Conservation (phyloP, 768 basidiomycete species). For the Ramaria rubella region DNA sequence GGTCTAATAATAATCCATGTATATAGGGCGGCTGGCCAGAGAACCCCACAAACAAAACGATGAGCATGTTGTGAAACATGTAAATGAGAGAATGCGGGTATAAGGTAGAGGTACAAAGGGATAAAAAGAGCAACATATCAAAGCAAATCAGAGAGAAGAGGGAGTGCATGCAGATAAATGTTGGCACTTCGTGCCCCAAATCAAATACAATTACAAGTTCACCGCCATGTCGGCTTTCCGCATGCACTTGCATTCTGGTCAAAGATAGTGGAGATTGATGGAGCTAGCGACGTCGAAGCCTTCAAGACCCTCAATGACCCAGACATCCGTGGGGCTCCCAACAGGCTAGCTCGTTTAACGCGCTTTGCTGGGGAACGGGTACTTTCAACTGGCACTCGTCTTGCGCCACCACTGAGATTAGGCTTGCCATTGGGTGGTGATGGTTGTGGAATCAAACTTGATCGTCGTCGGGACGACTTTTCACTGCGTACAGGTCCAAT, state of each 20-base stretch:
- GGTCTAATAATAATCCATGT: no score
- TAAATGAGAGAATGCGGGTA: neutral
- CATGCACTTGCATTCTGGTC: conserved; percentile 3
- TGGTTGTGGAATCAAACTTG: conserved; percentile 74
- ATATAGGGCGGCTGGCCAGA: neutral
- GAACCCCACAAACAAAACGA: neutral
- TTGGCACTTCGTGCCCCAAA: neutral
- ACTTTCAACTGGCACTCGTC: conserved; percentile 6
- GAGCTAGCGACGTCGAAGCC: neutral
- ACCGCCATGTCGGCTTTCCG: conserved; percentile 8
- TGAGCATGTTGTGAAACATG: neutral
- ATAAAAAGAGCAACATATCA: neutral
- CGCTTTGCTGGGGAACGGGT: conserved; percentile 13
- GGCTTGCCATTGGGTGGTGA: conserved; percentile 33
- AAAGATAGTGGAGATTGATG: neutral
- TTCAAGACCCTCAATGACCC: neutral
- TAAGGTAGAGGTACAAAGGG: neutral
- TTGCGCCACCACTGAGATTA: neutral
- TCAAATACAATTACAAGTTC: neutral
- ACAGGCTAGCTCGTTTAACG: conserved; percentile 10
- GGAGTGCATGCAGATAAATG: neutral
- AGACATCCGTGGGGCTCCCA: conserved; percentile 4
- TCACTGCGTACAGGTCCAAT: conserved; percentile 72
- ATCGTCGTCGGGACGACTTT: conserved; percentile 57
- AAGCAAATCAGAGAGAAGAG: neutral